These are phyloP conservation scores for Tulasnella calospora DNA, from an alignment of 768 basidiomycete species.

Conservation along the genomic window DNA sequence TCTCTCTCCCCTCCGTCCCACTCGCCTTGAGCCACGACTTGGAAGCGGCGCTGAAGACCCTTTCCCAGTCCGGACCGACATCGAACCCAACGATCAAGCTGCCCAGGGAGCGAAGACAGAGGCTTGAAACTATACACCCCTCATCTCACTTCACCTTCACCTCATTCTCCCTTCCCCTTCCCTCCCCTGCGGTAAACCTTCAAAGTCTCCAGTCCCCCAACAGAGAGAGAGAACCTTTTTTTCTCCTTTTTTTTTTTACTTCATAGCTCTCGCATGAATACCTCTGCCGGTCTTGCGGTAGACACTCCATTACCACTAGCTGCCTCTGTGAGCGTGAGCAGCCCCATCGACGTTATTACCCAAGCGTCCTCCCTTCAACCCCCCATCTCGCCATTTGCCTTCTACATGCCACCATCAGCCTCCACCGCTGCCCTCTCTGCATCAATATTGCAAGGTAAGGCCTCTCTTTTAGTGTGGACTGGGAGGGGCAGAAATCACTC, in stretches of 20 bases:
- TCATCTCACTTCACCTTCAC: constrained; percentile 10
- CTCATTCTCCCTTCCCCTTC: neutral
- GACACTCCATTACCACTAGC: neutral
- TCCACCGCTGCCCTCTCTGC: neutral
- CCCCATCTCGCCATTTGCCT: constrained; percentile 19
- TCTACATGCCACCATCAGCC: constrained; percentile 19
- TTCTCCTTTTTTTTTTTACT: neutral
- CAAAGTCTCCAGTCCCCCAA: neutral
- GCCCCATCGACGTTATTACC: constrained; percentile 12
- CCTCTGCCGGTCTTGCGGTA: neutral
- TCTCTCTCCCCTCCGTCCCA: neutral
- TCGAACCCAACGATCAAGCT: neutral
- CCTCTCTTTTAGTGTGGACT: neutral
- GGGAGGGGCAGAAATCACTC: constrained; percentile 7
- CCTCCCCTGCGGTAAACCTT: neutral
- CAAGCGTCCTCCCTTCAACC: constrained; percentile 11
- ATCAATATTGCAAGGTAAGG: neutral
- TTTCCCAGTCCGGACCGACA: neutral
- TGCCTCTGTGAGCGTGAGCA: neutral
- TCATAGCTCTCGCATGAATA: neutral
- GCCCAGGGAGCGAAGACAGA: neutral
- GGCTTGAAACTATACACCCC: neutral
- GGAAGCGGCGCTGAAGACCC: neutral
- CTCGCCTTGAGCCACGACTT: neutral
- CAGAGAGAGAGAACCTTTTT: neutral